Evolutionary conservation across 2,329 filamentous ascomycete genomes (phyloP).

Genomic region (Colletotrichum karsti): DNA sequence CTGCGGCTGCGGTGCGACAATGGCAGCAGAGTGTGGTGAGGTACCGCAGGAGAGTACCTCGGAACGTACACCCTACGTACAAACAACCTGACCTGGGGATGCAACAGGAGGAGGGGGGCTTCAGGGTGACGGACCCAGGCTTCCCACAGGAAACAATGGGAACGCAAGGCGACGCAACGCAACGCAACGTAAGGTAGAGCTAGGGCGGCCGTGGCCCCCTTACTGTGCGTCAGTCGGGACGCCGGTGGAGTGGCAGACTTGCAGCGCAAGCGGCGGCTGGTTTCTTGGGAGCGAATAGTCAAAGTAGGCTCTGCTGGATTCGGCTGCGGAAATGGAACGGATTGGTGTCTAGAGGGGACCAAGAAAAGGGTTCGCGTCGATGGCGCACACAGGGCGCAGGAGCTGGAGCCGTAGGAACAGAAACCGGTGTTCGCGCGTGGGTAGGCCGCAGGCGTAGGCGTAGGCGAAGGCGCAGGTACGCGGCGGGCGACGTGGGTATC

Average conservation of each 20-base stretch:
- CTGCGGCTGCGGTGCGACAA: conserved; percentile 10
- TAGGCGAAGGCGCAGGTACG: conserved; percentile 10
- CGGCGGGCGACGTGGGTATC: neutral
- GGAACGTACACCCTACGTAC: conserved; percentile 10
- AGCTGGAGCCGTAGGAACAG: neutral
- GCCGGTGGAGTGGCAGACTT: neutral
- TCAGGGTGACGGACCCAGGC: conserved; percentile 11
- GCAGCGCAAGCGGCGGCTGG: conserved; percentile 3
- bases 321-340: neutral
- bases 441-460: neutral
- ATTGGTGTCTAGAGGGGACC: neutral
- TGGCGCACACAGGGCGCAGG: conserved; percentile 2
- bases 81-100: neutral
- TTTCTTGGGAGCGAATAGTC: neutral
- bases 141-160: conserved; percentile 11
- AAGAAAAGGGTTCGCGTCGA: neutral
- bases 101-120: neutral
- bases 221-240: conserved; percentile 1
- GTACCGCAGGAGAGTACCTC: neutral
- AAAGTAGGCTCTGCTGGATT: neutral
- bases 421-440: no score
- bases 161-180: conserved; percentile 6
- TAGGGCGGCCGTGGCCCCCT: conserved; percentile 17
- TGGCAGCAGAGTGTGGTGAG: neutral
- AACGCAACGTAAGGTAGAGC: neutral